A percentile compares a stretch with the other conserved stretches of the same genome.
phyloP scores from a whole-genome alignment of 106 monocot species.

The Apostasia ramifera region DNA sequence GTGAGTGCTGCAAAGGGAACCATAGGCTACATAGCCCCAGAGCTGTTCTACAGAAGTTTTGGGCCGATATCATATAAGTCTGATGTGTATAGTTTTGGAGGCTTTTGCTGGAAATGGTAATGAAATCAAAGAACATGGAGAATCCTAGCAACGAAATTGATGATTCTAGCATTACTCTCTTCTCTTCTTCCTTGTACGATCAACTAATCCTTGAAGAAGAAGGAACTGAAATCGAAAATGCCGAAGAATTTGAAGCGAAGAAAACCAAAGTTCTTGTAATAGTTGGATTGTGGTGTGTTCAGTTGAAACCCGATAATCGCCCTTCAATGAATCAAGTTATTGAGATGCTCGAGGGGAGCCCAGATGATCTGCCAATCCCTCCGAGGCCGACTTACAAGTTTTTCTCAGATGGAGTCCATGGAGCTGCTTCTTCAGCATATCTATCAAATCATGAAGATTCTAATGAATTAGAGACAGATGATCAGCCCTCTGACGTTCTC shows the following conservation, averaged over 20 bases:
- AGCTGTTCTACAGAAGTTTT: slow-evolving; percentile 19
- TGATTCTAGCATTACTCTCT: slow-evolving; percentile 12
- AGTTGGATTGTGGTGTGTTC: slow-evolving; percentile 40
- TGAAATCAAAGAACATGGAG: slow-evolving; percentile 10
- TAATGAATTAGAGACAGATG: too few relatives aligned
- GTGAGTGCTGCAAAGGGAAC: slow-evolving; percentile 36
- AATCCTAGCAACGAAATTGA: slow-evolving; percentile 1
- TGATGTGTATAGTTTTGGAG: slow-evolving; percentile 32
- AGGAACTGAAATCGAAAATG: slow-evolving; percentile 3
- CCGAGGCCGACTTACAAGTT: slow-evolving; percentile 12
- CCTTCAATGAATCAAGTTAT: slow-evolving; percentile 31
- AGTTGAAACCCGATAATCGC: slow-evolving; percentile 34
- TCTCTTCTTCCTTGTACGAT: slow-evolving; percentile 17
- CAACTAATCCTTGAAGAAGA: slow-evolving; percentile 8
- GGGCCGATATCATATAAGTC: slow-evolving; percentile 29
- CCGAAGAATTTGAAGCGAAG: slow-evolving; percentile 10
- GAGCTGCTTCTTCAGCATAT: too few relatives aligned
- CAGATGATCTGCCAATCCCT: slow-evolving; percentile 26
- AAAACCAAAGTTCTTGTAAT: slow-evolving; percentile 15
- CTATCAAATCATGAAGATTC: too few relatives aligned
- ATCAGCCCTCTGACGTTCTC: too few relatives aligned
- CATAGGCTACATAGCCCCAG: slow-evolving; percentile 29
- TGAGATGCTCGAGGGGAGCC: slow-evolving; percentile 24
- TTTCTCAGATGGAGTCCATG: too few relatives aligned
- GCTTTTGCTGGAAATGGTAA: slow-evolving; percentile 29